Percentiles rank a stretch among this genome's conserved stretches.
Evolutionary conservation across 805 yeast species (phyloP).

Genomic region (Yarrowia osloensis): DNA sequence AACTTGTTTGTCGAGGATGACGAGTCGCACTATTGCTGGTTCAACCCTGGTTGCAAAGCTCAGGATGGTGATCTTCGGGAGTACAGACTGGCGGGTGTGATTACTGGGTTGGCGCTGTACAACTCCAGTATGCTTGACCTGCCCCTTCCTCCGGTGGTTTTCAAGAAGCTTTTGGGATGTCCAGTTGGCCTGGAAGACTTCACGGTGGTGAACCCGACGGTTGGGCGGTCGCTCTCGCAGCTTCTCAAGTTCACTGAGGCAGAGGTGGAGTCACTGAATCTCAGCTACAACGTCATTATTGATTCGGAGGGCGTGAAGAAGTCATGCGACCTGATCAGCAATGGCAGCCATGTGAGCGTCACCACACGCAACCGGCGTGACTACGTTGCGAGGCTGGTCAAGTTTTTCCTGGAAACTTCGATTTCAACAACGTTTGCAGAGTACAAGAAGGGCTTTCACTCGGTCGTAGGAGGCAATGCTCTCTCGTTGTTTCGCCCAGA

Average conservation of each 20-base stretch:
- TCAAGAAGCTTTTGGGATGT: slow-evolving; percentile 66
- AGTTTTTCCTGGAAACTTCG: slow-evolving; percentile 59
- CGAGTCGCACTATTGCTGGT: slow-evolving; percentile 77
- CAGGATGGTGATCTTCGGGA: slow-evolving; percentile 37
- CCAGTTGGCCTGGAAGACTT: slow-evolving; percentile 65
- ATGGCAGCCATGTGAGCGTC: slow-evolving; percentile 61
- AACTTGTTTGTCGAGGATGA: slow-evolving; percentile 68
- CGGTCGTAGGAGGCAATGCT: slow-evolving; percentile 79
- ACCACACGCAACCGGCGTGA: slow-evolving; percentile 57
- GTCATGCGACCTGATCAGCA: slow-evolving; percentile 53
- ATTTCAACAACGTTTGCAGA: slow-evolving; percentile 55
- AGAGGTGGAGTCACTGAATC: slow-evolving; percentile 48
- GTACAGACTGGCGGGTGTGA: slow-evolving; percentile 79
- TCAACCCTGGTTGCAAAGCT: slow-evolving; percentile 43
- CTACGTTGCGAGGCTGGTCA: slow-evolving; percentile 65
- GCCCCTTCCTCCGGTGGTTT: slow-evolving; percentile 71
- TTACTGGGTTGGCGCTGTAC: slow-evolving; percentile 86
- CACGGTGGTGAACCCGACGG: slow-evolving; percentile 64
- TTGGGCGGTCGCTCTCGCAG: slow-evolving; percentile 54
- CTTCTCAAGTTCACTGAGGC: slow-evolving; percentile 49
- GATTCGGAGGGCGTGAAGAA: slow-evolving; percentile 54
- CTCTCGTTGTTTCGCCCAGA: slow-evolving; percentile 76
- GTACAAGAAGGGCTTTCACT: slow-evolving; percentile 69
- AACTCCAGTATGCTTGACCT: slow-evolving; percentile 86
- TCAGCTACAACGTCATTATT: slow-evolving; percentile 64